Percentiles rank a stretch among this genome's conserved stretches.
Evolutionary conservation across 2,329 filamentous ascomycete genomes (phyloP).

Genomic region (Calonectria hawksworthii): DNA sequence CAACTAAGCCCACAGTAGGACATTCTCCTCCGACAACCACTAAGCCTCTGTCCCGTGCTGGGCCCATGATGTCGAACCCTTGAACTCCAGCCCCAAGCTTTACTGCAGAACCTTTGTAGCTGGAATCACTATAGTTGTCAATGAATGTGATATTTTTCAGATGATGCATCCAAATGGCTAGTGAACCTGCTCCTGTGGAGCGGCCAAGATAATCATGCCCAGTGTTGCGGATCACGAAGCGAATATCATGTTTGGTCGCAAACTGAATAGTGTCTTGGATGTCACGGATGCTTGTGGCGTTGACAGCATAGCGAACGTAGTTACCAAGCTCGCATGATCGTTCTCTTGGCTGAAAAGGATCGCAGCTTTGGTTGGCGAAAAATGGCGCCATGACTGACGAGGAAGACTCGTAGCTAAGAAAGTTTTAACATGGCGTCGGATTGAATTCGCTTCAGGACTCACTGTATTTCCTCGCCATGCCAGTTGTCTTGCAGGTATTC

Average conservation of each 20-base stretch:
- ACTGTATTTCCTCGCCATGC: slow-evolving; percentile 53
- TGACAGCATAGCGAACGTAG: slow-evolving; percentile 56
- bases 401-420: slow-evolving; percentile 42
- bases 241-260: slow-evolving; percentile 53
- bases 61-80: slow-evolving; percentile 59
- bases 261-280: slow-evolving; percentile 53
- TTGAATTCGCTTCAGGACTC: slow-evolving; percentile 26
- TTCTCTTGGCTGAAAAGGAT: slow-evolving; percentile 54
- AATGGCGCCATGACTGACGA: slow-evolving; percentile 57
- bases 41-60: slow-evolving; percentile 47
- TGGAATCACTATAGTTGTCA: slow-evolving; percentile 53
- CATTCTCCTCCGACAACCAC: slow-evolving; percentile 69
- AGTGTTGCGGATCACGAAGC: slow-evolving; percentile 52
- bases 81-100: slow-evolving; percentile 68
- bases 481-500: slow-evolving; percentile 52
- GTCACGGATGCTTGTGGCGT: slow-evolving; percentile 48
- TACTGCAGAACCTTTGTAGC: slow-evolving; percentile 65
- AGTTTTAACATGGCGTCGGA: background rate
- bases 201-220: slow-evolving; percentile 52
- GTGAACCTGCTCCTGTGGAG: slow-evolving; percentile 53
- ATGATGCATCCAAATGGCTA: slow-evolving; percentile 57
- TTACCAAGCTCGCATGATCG: slow-evolving; percentile 59
- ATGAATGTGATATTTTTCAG: slow-evolving; percentile 58
- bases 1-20: slow-evolving; percentile 67
- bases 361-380: slow-evolving; percentile 55